phyloP scores from a whole-genome alignment of 495 filamentous ascomycete species.

The Penicillium bialowiezense region DNA sequence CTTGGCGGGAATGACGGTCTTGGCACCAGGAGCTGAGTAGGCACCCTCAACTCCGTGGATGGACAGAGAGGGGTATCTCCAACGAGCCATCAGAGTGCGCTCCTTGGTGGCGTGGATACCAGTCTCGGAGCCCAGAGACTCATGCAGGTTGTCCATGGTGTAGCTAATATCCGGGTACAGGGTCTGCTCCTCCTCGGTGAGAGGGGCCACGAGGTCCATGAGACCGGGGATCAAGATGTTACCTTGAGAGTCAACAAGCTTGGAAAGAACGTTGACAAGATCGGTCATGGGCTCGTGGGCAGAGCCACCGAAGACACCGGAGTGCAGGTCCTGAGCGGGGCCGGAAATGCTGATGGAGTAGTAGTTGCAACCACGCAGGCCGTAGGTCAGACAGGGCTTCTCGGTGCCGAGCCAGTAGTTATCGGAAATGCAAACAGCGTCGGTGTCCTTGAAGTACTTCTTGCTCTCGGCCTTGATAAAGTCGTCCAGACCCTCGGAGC shows the following conservation, averaged over 20 bases:
- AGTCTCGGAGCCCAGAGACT: slow-evolving; percentile 83
- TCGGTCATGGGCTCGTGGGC: slow-evolving; percentile 99
- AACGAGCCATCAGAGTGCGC: slow-evolving; percentile 86
- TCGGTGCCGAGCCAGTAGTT: slow-evolving; percentile 99
- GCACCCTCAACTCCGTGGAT: slow-evolving; percentile 95
- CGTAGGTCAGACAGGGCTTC: slow-evolving; percentile 97
- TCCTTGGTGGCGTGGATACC: slow-evolving; percentile 84
- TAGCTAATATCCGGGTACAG: slow-evolving; percentile 86
- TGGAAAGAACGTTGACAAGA: slow-evolving; percentile 73
- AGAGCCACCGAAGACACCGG: slow-evolving; percentile 92
- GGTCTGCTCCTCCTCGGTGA: slow-evolving; percentile 79
- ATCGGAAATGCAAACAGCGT: slow-evolving; percentile 97
- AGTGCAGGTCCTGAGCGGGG: slow-evolving; percentile 91
- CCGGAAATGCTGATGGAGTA: slow-evolving; percentile 86
- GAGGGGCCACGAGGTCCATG: slow-evolving; percentile 82
- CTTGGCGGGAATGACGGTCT: slow-evolving; percentile 98
- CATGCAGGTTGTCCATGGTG: slow-evolving; percentile 91
- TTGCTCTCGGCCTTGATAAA: slow-evolving; percentile 87
- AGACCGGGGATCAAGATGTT: slow-evolving; percentile 88
- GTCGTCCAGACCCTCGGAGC: slow-evolving; percentile 93
- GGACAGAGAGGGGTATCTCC: slow-evolving; percentile 92
- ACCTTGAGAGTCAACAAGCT: slow-evolving; percentile 82
- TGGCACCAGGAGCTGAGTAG: slow-evolving; percentile 89
- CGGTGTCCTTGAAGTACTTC: slow-evolving; percentile 88
- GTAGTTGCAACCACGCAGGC: slow-evolving; percentile 96